A percentile compares a stretch with the other conserved stretches of the same genome.
Conservation (phyloP, 176 grass and related monocot species). For the Aegilops speltoides region DNA sequence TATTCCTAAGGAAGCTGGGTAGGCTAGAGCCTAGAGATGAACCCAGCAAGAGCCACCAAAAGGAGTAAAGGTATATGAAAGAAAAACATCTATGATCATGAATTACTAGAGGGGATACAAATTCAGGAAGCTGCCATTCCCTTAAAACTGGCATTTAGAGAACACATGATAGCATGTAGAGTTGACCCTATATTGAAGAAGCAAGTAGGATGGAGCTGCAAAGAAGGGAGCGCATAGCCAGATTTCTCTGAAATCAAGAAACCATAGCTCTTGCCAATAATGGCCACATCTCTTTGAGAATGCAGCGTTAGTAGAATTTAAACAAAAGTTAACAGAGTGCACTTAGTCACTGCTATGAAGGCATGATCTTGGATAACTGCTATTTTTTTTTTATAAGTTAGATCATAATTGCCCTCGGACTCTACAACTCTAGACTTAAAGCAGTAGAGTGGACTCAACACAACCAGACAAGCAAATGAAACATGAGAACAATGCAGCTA, state of each 20-base stretch:
- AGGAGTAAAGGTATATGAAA: background rate
- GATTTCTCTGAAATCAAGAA: background rate
- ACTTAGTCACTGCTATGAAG: background rate
- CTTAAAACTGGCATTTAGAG: background rate
- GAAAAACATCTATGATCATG: background rate
- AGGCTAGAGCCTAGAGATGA: background rate
- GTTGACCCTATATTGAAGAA: background rate
- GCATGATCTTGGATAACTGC: background rate
- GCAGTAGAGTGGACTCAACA: background rate
- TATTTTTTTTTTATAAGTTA: background rate
- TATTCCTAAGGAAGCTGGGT: background rate
- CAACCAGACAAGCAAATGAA: background rate
- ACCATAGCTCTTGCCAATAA: background rate
- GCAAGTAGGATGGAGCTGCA: background rate
- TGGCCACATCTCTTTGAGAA: background rate
- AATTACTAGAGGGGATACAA: background rate
- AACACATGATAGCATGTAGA: background rate
- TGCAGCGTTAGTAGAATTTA: background rate
- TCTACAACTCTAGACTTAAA: background rate
- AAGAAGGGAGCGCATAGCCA: background rate
- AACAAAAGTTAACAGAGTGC: background rate
- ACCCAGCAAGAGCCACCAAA: background rate
- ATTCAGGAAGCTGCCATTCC: background rate
- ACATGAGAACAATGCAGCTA: background rate
- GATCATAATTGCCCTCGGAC: background rate